Percentiles rank a stretch among this genome's conserved stretches.
Evolutionary conservation across 495 filamentous ascomycete genomes (phyloP).

Genomic region (Penicillium taxi): DNA sequence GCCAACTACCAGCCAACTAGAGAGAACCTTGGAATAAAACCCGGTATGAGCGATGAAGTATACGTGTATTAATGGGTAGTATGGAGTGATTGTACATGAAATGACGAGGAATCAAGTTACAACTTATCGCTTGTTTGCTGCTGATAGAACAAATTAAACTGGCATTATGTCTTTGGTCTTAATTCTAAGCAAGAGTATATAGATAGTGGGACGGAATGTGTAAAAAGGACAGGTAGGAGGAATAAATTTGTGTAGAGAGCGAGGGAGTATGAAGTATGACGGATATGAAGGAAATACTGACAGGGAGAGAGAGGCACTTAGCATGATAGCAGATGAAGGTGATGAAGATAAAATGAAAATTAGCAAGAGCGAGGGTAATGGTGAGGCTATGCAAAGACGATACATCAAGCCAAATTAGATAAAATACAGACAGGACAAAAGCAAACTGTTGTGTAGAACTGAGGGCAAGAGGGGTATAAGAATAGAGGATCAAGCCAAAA

Average conservation of each 20-base stretch:
- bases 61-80: no score
- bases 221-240: slow-evolving; percentile 1
- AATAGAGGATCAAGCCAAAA: no score
- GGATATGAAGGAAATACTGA: slow-evolving; percentile 11
- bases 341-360: slow-evolving; percentile 4
- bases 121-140: no score
- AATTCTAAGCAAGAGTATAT: slow-evolving; percentile 10
- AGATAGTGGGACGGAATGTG: background rate
- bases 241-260: background rate
- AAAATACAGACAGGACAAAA: slow-evolving; percentile 10
- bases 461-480: slow-evolving; percentile 33
- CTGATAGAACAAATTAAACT: background rate
- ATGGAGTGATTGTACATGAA: no score
- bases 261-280: background rate
- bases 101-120: no score
- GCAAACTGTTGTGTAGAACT: no score
- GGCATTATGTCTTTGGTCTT: slow-evolving; percentile 2
- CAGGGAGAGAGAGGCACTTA: slow-evolving; percentile 2
- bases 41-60: no score
- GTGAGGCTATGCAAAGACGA: background rate
- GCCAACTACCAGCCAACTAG: no score
- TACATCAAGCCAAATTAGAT: slow-evolving; percentile 10
- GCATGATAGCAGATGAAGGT: background rate
- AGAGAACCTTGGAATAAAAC: no score
- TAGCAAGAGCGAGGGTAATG: slow-evolving; percentile 2